A percentile compares a stretch with the other conserved stretches of the same genome.
phyloP scores from a whole-genome alignment of 2,329 filamentous ascomycete genomes.

The Penicillium sp. region DNA sequence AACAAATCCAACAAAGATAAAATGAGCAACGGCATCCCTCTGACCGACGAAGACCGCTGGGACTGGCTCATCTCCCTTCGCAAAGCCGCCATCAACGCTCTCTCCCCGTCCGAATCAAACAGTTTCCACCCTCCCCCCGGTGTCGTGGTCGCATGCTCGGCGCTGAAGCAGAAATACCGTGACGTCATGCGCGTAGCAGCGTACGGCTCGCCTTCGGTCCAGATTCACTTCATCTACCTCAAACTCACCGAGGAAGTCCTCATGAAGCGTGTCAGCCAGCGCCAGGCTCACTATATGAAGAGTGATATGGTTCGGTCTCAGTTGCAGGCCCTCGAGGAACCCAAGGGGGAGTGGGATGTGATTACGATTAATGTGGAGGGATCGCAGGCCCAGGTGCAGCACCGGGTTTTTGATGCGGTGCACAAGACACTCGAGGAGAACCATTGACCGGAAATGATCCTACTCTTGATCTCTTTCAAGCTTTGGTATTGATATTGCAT shows the following conservation, averaged over 20 bases:
- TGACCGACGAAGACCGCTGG: slow-evolving; percentile 94
- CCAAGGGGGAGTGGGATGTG: slow-evolving; percentile 70
- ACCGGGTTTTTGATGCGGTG: slow-evolving; percentile 59
- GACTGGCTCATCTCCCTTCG: slow-evolving; percentile 86
- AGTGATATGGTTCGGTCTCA: slow-evolving; percentile 93
- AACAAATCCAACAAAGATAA: slow-evolving; percentile 76
- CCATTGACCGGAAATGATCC: background rate
- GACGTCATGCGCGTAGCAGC: slow-evolving; percentile 82
- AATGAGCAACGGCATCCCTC: slow-evolving; percentile 78
- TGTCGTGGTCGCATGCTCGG: slow-evolving; percentile 95
- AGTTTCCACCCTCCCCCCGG: slow-evolving; percentile 58
- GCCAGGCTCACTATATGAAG: slow-evolving; percentile 92
- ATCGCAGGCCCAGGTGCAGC: slow-evolving; percentile 58
- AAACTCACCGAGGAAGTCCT: slow-evolving; percentile 73
- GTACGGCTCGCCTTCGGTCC: slow-evolving; percentile 70
- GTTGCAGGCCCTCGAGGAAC: slow-evolving; percentile 81
- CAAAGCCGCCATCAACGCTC: slow-evolving; percentile 58
- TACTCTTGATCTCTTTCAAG: background rate
- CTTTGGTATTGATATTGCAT: slow-evolving; percentile 4
- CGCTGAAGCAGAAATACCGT: slow-evolving; percentile 94
- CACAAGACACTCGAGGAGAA: slow-evolving; percentile 51
- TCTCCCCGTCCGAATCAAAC: slow-evolving; percentile 33
- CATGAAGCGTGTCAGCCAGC: slow-evolving; percentile 68
- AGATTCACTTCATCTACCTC: slow-evolving; percentile 91
- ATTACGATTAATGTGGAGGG: slow-evolving; percentile 63